These are phyloP conservation scores for Elasticomyces elasticus DNA, from an alignment of 495 filamentous ascomycete genomes.

Conservation along the genomic window DNA sequence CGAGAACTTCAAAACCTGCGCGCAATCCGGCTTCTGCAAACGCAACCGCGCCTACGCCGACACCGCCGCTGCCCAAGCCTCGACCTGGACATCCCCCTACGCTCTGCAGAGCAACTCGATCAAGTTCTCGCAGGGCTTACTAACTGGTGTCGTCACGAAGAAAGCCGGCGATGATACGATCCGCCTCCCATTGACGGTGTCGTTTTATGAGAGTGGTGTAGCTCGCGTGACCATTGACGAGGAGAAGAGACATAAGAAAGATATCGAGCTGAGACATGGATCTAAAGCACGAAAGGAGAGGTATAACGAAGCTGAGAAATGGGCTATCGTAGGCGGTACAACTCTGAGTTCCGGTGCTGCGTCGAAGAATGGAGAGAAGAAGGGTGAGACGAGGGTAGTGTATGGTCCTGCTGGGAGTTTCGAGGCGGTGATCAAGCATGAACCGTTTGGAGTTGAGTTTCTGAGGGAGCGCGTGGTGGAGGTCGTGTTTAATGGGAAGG, in stretches of 20 bases:
- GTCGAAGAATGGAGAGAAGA: conserved; percentile 46
- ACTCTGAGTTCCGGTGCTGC: conserved; percentile 57
- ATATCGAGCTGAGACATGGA: conserved; percentile 75
- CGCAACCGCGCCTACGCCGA: conserved; percentile 88
- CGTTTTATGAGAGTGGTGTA: conserved; percentile 78
- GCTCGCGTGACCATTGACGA: conserved; percentile 85
- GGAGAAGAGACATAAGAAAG: conserved; percentile 74
- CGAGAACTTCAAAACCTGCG: conserved; percentile 90
- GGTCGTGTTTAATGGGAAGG: conserved; percentile 76
- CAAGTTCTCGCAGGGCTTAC: conserved; percentile 65
- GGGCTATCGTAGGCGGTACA: conserved; percentile 74
- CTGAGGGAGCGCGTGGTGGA: conserved; percentile 72
- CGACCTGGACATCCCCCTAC: conserved; percentile 74
- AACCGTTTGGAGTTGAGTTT: conserved; percentile 78
- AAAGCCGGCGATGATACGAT: conserved; percentile 55
- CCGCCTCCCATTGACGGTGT: conserved; percentile 70
- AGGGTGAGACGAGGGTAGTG: conserved; percentile 59
- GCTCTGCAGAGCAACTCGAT: conserved; percentile 59
- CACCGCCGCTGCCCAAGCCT: conserved; percentile 51
- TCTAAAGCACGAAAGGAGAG: conserved; percentile 82
- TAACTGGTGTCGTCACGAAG: conserved; percentile 73
- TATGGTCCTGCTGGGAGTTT: conserved; percentile 71
- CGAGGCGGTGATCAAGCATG: conserved; percentile 70
- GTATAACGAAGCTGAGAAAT: conserved; percentile 83
- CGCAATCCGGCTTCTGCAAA: conserved; percentile 91